Conservation (phyloP, 139 green algal genomes). For the Chlamydomonas schloesseri region DNA sequence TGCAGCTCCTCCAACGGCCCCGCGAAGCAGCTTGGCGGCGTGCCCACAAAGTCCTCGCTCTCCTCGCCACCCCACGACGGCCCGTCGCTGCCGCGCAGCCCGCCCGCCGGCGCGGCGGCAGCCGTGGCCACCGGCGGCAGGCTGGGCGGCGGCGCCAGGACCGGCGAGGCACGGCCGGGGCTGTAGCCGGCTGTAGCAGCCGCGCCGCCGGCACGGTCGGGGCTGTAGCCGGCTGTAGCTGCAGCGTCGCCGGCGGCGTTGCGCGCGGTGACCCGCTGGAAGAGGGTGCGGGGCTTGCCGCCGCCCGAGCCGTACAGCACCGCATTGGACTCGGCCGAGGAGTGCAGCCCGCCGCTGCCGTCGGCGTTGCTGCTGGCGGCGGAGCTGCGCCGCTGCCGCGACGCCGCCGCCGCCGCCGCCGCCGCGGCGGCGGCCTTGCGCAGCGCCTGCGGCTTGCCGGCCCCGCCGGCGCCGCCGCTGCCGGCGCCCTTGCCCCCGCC, state of each 20-base stretch:
- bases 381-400: background rate
- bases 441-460: background rate
- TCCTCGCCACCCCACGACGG: background rate
- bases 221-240: background rate
- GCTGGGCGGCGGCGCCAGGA: too few species aligned
- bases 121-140: too few species aligned
- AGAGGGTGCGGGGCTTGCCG: background rate
- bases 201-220: too few species aligned
- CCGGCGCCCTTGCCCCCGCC: too few species aligned
- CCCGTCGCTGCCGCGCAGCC: background rate
- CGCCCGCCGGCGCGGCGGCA: too few species aligned
- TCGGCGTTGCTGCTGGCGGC: background rate
- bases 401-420: too few species aligned
- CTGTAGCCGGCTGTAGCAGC: too few species aligned
- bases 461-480: too few species aligned
- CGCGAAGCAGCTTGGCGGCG: slow-evolving; percentile 14
- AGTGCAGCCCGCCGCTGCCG: too few species aligned
- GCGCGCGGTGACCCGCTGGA: background rate
- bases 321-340: background rate
- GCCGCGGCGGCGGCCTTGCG: background rate
- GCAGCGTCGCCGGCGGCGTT: background rate
- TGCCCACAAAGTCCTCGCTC: slow-evolving; percentile 22
- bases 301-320: background rate
- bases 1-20: background rate
- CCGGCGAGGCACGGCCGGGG: too few species aligned